phyloP scores from a whole-genome alignment of 2,329 filamentous ascomycete species.

The Periconia sp. region DNA sequence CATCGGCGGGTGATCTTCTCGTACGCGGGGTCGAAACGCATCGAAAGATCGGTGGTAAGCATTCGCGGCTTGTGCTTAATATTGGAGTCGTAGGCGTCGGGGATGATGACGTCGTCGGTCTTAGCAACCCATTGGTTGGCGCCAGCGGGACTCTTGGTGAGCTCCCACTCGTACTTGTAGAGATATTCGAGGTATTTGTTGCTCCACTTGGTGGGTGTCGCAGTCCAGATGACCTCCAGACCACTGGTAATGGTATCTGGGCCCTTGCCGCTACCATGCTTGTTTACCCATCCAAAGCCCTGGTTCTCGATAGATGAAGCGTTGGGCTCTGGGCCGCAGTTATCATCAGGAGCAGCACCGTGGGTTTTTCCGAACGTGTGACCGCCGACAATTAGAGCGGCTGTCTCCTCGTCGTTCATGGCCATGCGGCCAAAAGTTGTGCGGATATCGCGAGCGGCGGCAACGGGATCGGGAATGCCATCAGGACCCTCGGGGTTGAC shows the following conservation, averaged over 20 bases:
- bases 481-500: conserved; percentile 80
- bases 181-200: conserved; percentile 77
- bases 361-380: conserved; percentile 84
- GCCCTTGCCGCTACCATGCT: conserved; percentile 69
- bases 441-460: conserved; percentile 74
- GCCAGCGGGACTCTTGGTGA: conserved; percentile 75
- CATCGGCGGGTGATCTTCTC: conserved; percentile 77
- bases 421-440: conserved; percentile 79
- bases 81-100: conserved; percentile 71
- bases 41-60: conserved; percentile 76
- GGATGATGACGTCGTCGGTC: conserved; percentile 69
- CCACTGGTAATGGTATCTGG: conserved; percentile 76
- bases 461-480: conserved; percentile 71
- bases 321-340: conserved; percentile 72
- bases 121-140: conserved; percentile 80
- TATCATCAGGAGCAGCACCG: conserved; percentile 68
- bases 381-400: conserved; percentile 78
- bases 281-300: conserved; percentile 76
- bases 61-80: conserved; percentile 79
- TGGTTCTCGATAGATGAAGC: conserved; percentile 68
- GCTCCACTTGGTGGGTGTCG: conserved; percentile 77
- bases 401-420: conserved; percentile 84
- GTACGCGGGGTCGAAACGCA: conserved; percentile 74
- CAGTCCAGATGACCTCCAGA: conserved; percentile 81
- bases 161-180: conserved; percentile 79